Conservation (phyloP, 140 eudicot species). For the Bidens hawaiensis region DNA sequence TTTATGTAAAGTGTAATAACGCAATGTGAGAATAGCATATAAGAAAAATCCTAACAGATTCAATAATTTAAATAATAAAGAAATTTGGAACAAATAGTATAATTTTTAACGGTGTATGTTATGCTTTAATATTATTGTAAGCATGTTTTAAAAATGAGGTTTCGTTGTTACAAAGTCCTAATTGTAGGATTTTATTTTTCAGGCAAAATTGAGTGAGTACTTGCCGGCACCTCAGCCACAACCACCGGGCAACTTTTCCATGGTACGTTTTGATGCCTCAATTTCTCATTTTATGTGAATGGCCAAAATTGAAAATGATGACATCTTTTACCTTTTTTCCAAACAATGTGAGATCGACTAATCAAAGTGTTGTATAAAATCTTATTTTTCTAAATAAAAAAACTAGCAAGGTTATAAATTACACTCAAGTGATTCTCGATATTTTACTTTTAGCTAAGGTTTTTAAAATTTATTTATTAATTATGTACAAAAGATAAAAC, state of each 20-base stretch:
- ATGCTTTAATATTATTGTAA: too few species aligned
- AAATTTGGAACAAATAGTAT: too few species aligned
- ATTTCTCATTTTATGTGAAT: not conserved
- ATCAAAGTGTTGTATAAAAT: not conserved
- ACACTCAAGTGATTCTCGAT: not conserved
- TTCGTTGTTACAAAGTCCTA: not conserved
- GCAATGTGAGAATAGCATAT: too few species aligned
- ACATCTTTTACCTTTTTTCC: not conserved
- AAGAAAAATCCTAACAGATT: too few species aligned
- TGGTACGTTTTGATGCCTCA: conserved; percentile 18
- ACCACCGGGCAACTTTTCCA: conserved; percentile 21
- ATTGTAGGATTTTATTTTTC: not conserved
- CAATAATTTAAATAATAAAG: too few species aligned
- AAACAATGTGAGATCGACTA: not conserved
- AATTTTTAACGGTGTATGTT: too few species aligned
- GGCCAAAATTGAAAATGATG: not conserved
- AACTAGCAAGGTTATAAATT: not conserved
- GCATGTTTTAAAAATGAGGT: not conserved
- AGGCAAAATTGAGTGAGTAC: conserved; percentile 21
- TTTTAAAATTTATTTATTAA: not conserved
- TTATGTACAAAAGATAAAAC: not conserved
- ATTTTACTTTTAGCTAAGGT: not conserved
- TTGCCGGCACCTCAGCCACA: conserved; percentile 39
- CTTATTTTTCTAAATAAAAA: not conserved
- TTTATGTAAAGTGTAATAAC: too few species aligned